phyloP scores from a whole-genome alignment of 2,329 filamentous ascomycete species.

The Ceratocystis variospora region DNA sequence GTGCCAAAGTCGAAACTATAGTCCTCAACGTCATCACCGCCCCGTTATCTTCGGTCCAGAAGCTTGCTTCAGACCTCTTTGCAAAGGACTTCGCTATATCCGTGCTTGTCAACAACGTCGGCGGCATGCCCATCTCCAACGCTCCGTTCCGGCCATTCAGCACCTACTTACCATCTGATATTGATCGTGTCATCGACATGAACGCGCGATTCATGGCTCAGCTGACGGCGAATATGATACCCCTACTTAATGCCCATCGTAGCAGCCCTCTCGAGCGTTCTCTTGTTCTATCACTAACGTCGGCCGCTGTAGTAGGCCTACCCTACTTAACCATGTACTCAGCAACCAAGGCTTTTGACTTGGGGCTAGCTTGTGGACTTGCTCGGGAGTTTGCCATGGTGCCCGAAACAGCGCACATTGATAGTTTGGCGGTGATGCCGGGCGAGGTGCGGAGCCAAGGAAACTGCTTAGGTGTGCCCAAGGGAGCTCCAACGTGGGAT shows the following conservation, averaged over 20 bases:
- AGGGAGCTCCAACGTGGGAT: slow-evolving; percentile 18
- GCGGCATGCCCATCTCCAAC: slow-evolving; percentile 23
- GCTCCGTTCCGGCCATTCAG: slow-evolving; percentile 24
- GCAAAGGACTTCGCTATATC: slow-evolving; percentile 24
- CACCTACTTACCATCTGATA: slow-evolving; percentile 24
- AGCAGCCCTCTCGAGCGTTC: neutral
- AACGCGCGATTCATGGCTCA: slow-evolving; percentile 28
- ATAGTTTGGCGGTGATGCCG: slow-evolving; percentile 24
- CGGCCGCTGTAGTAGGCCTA: slow-evolving; percentile 22
- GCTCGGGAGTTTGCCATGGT: slow-evolving; percentile 24
- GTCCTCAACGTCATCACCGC: neutral
- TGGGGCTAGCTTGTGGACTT: slow-evolving; percentile 23
- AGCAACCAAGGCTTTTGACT: slow-evolving; percentile 26
- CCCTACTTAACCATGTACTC: slow-evolving; percentile 26
- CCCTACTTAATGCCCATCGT: slow-evolving; percentile 19
- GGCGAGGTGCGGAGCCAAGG: slow-evolving; percentile 24
- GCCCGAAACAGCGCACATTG: slow-evolving; percentile 22
- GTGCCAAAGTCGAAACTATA: neutral
- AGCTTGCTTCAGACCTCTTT: slow-evolving; percentile 20
- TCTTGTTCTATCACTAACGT: slow-evolving; percentile 25
- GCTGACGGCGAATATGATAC: slow-evolving; percentile 26
- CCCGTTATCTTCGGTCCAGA: neutral
- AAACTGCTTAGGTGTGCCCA: slow-evolving; percentile 20
- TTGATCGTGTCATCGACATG: slow-evolving; percentile 25
- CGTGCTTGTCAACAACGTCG: slow-evolving; percentile 28